Percentiles rank a stretch among this genome's conserved stretches.
Evolutionary conservation across 1,284 basidiomycete genomes (phyloP).

Genomic region (Ganoderma sp.): DNA sequence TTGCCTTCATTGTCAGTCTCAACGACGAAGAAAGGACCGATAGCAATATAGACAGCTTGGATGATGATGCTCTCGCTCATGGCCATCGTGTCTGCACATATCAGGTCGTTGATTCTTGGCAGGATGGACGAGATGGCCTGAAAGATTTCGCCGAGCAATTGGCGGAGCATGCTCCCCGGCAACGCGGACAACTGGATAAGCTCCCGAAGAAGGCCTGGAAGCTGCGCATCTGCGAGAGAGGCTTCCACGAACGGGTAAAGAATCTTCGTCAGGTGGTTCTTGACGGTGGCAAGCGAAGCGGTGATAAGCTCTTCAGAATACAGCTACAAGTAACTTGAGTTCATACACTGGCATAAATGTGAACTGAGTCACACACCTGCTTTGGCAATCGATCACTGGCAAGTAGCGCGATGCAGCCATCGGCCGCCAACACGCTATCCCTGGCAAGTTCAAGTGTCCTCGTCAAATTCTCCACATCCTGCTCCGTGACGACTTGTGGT

Average conservation of each 20-base stretch:
- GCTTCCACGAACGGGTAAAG: constrained; percentile 91
- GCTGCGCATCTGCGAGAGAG: constrained; percentile 47
- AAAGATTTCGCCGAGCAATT: constrained; percentile 68
- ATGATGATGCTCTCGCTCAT: constrained; percentile 92
- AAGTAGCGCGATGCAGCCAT: constrained; percentile 81
- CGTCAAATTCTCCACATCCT: constrained; percentile 58
- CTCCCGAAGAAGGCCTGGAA: constrained; percentile 51
- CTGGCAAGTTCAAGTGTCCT: constrained; percentile 60
- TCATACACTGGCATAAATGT: not conserved
- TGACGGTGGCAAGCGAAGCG: constrained; percentile 75
- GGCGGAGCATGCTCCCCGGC: constrained; percentile 49
- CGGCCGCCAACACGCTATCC: constrained; percentile 79
- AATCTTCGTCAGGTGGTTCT: constrained; percentile 79
- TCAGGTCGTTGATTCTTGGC: constrained; percentile 70
- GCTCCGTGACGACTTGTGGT: constrained; percentile 48
- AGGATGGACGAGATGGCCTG: constrained; percentile 69
- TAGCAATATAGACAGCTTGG: constrained; percentile 88
- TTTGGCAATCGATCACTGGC: constrained; percentile 81
- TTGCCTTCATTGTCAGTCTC: constrained; percentile 62
- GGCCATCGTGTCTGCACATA: constrained; percentile 69
- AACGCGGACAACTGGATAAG: constrained; percentile 53
- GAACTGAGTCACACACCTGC: constrained; percentile 59
- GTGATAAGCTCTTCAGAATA: constrained; percentile 94
- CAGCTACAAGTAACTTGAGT: constrained; percentile 51
- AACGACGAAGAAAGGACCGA: constrained; percentile 90